Conservation (phyloP, 2,329 filamentous ascomycete species). For the Aspergillus floridensis region DNA sequence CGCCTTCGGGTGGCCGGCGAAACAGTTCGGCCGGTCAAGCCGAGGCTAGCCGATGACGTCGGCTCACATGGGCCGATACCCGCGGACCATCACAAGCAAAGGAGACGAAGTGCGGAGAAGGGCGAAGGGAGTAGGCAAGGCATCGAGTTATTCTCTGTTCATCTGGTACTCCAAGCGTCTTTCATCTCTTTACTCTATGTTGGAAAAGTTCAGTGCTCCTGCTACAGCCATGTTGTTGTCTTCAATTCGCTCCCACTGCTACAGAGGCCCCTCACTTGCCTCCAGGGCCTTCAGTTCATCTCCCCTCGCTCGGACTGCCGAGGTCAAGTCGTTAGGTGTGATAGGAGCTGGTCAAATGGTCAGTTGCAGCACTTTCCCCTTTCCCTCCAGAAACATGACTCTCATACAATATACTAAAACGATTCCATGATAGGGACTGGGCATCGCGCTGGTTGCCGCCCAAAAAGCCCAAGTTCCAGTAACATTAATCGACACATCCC, state of each 20-base stretch:
- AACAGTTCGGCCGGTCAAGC: slow-evolving; percentile 17
- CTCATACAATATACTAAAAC: slow-evolving; percentile 9
- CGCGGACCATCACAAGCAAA: neutral
- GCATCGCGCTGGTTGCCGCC: slow-evolving; percentile 91
- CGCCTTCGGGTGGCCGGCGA: slow-evolving; percentile 13
- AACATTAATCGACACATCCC: slow-evolving; percentile 77
- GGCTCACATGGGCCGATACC: slow-evolving; percentile 19
- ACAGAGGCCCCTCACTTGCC: slow-evolving; percentile 36
- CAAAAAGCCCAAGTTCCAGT: slow-evolving; percentile 81
- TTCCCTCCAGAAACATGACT: too few relatives aligned
- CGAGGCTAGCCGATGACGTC: slow-evolving; percentile 36
- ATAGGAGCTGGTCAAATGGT: slow-evolving; percentile 97
- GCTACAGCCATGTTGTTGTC: slow-evolving; percentile 36
- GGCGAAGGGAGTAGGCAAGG: neutral
- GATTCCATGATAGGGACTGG: slow-evolving; percentile 67
- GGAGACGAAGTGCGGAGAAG: slow-evolving; percentile 21
- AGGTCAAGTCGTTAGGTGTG: slow-evolving; percentile 85
- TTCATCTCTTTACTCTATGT: neutral
- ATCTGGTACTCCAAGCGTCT: neutral
- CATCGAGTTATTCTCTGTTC: slow-evolving; percentile 1
- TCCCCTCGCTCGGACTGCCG: slow-evolving; percentile 59
- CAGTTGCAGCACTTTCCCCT: slow-evolving; percentile 27
- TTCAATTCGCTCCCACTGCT: slow-evolving; percentile 31
- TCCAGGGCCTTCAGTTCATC: slow-evolving; percentile 68
- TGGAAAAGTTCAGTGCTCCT: neutral